Percentiles rank a stretch among this genome's conserved stretches.
These are phyloP conservation scores for Globisporangium echinulatum DNA, from an alignment of 352 stramenopile genomes.

Conservation along the genomic window DNA sequence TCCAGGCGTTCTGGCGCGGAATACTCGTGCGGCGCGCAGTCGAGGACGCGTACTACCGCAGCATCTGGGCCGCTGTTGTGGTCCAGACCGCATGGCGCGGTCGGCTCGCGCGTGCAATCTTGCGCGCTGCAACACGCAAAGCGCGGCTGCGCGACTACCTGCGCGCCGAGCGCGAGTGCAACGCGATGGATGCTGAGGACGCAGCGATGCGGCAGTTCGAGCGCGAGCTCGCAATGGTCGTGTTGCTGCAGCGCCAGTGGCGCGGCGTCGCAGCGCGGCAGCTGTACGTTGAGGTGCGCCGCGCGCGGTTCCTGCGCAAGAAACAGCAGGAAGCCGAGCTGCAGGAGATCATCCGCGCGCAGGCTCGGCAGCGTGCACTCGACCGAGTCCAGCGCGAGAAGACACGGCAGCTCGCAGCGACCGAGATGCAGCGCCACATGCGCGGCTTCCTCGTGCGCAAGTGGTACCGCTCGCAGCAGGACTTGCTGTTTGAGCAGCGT, in stretches of 20 bases:
- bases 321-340: constrained; percentile 66
- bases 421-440: constrained; percentile 64
- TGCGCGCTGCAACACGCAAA: constrained; percentile 48
- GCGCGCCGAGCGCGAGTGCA: constrained; percentile 51
- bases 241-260: constrained; percentile 68
- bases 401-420: constrained; percentile 37
- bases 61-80: constrained; percentile 57
- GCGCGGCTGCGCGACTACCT: constrained; percentile 61
- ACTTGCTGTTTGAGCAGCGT: constrained; percentile 41
- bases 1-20: constrained; percentile 72
- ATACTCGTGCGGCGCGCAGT: constrained; percentile 24
- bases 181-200: constrained; percentile 51
- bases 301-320: constrained; percentile 41
- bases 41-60: constrained; percentile 58
- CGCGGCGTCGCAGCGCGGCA: constrained; percentile 56
- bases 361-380: constrained; percentile 39
- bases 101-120: constrained; percentile 38
- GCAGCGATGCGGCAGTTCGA: constrained; percentile 30
- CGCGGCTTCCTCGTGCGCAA: constrained; percentile 46
- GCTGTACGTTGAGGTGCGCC: constrained; percentile 53
- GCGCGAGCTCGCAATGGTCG: constrained; percentile 44
- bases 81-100: constrained; percentile 69
- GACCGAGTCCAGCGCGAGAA: constrained; percentile 46
- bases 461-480: constrained; percentile 52
- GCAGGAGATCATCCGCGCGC: constrained; percentile 53